phyloP scores from a whole-genome alignment of 495 filamentous ascomycete species.

The Podospora didyma region DNA sequence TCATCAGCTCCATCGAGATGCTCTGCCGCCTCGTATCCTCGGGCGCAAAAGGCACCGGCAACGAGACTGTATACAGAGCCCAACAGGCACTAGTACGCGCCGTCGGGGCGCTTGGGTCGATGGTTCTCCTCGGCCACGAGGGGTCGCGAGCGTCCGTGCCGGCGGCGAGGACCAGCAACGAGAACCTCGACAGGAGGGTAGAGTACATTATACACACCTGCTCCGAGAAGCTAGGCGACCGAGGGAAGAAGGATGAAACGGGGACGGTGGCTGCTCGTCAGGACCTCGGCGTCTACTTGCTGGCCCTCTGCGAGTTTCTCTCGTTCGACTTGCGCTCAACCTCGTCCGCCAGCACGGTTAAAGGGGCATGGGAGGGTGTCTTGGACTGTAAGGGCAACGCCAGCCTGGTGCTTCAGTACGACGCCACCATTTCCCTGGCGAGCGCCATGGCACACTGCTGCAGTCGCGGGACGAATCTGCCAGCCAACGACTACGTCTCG shows the following conservation, averaged over 20 bases:
- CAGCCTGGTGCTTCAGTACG: slow-evolving; percentile 16
- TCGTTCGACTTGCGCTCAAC: slow-evolving; percentile 4
- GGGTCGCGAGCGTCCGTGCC: background rate
- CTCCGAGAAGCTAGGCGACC: slow-evolving; percentile 4
- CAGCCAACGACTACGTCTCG: slow-evolving; percentile 14
- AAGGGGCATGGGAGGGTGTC: slow-evolving; percentile 17
- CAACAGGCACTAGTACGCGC: slow-evolving; percentile 13
- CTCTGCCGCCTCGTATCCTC: slow-evolving; percentile 25
- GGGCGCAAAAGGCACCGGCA: background rate
- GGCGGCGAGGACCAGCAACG: background rate
- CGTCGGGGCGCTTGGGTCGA: slow-evolving; percentile 17
- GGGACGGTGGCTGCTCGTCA: background rate
- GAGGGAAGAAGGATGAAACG: background rate
- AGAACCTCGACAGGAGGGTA: slow-evolving; percentile 17
- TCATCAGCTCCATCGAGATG: slow-evolving; percentile 27
- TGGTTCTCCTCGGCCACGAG: slow-evolving; percentile 19
- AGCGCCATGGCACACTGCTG: slow-evolving; percentile 20
- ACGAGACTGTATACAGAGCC: slow-evolving; percentile 10
- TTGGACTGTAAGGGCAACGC: slow-evolving; percentile 3
- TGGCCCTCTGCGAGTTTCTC: slow-evolving; percentile 25
- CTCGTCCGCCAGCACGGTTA: background rate
- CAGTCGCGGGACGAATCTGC: slow-evolving; percentile 12
- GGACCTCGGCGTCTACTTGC: slow-evolving; percentile 24
- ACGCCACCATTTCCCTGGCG: slow-evolving; percentile 21
- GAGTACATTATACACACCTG: slow-evolving; percentile 15